A percentile compares a stretch with the other conserved stretches of the same genome.
phyloP scores from a whole-genome alignment of 805 yeast genomes.

The Metschnikowia lochheadii region DNA sequence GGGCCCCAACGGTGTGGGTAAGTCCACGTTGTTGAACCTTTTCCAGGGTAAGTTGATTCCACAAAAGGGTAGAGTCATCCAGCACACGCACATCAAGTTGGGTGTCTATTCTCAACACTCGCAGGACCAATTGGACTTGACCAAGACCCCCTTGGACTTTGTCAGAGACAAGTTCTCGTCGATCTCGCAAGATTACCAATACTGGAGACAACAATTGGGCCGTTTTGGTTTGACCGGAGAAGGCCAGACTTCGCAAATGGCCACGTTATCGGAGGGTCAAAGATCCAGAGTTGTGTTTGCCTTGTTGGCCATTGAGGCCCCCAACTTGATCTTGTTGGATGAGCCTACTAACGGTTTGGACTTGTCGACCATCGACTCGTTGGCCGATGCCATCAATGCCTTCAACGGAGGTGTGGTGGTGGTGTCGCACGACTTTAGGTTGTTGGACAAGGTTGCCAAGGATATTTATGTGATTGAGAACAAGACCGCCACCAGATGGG shows the following conservation, averaged over 20 bases:
- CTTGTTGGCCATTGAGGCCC: constrained; percentile 87
- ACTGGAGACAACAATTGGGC: constrained; percentile 97
- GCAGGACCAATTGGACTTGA: constrained; percentile 94
- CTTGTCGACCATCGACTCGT: constrained; percentile 95
- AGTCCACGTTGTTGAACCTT: constrained; percentile 89
- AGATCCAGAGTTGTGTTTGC: constrained; percentile 99
- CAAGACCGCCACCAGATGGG: constrained; percentile 96
- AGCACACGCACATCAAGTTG: constrained; percentile 95
- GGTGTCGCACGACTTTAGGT: constrained; percentile 98
- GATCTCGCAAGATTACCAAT: constrained; percentile 96
- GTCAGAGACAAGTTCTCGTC: constrained; percentile 89
- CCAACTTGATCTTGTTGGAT: constrained; percentile 91
- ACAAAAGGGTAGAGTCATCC: constrained; percentile 91
- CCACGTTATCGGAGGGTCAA: constrained; percentile 97
- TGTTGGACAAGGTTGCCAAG: constrained; percentile 94
- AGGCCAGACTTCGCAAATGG: constrained; percentile 98
- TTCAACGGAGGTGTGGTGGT: constrained; percentile 98
- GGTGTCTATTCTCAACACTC: constrained; percentile 99
- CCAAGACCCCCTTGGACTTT: constrained; percentile 93
- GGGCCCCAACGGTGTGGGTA: constrained; percentile 99
- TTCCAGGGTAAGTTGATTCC: constrained; percentile 94
- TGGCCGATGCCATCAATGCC: constrained; percentile 91
- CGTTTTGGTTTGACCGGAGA: constrained; percentile 98
- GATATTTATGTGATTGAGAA: constrained; percentile 95
- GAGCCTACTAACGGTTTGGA: constrained; percentile 99